phyloP scores from a whole-genome alignment of 805 yeast genomes.

The Candida stauntonica region DNA sequence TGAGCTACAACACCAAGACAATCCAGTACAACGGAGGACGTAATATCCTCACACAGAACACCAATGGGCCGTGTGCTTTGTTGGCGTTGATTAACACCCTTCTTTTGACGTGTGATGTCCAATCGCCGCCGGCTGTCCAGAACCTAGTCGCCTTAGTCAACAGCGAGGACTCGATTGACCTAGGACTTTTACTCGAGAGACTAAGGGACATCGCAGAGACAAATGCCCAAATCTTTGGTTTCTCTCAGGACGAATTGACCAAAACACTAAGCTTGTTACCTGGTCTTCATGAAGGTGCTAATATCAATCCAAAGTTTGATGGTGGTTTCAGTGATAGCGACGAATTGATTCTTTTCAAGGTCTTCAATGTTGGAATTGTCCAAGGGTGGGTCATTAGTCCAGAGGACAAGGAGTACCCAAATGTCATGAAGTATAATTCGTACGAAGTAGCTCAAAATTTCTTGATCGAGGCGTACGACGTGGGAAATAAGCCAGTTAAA shows the following conservation, averaged over 20 bases:
- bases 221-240: conserved; percentile 24
- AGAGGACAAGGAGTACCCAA: conserved; percentile 30
- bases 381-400: conserved; percentile 84
- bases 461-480: conserved; percentile 43
- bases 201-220: conserved; percentile 45
- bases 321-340: conserved; percentile 52
- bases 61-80: conserved; percentile 86
- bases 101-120: conserved; percentile 41
- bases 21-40: conserved; percentile 23
- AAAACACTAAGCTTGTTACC: conserved; percentile 53
- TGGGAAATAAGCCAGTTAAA: conserved; percentile 24
- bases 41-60: conserved; percentile 68
- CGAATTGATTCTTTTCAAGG: conserved; percentile 52
- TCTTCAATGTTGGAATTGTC: conserved; percentile 55
- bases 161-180: conserved; percentile 29
- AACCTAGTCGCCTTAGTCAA: conserved; percentile 31
- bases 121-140: conserved; percentile 22
- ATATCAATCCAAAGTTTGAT: conserved; percentile 65
- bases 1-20: conserved; percentile 16
- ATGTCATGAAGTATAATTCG: conserved; percentile 39
- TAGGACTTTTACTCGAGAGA: conserved; percentile 41
- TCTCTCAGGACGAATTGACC: conserved; percentile 30
- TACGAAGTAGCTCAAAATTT: conserved; percentile 59
- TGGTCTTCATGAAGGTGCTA: conserved; percentile 61
- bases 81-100: conserved; percentile 73